These are phyloP conservation scores for Ogataea chonburiensis DNA, from an alignment of 805 yeast species.

Conservation along the genomic window DNA sequence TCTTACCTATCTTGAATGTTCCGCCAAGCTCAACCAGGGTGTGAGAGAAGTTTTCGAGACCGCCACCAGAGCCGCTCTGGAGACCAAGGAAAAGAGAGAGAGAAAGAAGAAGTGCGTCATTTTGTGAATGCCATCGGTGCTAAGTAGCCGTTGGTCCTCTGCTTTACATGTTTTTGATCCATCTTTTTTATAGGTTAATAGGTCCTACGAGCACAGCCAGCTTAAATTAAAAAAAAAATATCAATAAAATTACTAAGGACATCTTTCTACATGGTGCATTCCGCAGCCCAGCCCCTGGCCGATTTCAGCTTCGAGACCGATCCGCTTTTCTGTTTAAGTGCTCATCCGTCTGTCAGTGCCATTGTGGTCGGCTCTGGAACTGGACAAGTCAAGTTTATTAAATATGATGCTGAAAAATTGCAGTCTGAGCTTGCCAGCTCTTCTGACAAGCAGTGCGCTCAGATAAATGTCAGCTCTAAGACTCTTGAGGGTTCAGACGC, in stretches of 20 bases:
- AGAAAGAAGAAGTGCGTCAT: constrained; percentile 70
- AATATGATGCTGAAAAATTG: constrained; percentile 52
- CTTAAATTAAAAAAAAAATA: constrained; percentile 4
- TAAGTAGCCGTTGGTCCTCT: constrained; percentile 4
- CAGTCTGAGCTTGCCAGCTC: constrained; percentile 30
- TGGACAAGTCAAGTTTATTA: constrained; percentile 66
- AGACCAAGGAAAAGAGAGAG: constrained; percentile 55
- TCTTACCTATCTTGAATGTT: constrained; percentile 82
- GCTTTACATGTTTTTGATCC: constrained; percentile 16
- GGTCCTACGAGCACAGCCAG: constrained; percentile 12
- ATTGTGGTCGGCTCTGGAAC: constrained; percentile 75
- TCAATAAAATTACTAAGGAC: not conserved
- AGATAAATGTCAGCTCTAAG: constrained; percentile 30
- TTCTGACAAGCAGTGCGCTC: constrained; percentile 27
- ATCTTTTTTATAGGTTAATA: constrained; percentile 15
- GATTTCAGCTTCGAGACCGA: constrained; percentile 48
- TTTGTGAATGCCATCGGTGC: constrained; percentile 40
- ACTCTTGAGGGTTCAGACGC: constrained; percentile 29
- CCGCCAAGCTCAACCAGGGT: constrained; percentile 88
- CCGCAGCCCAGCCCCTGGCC: constrained; percentile 42
- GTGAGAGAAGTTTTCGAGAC: constrained; percentile 91
- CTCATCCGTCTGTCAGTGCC: constrained; percentile 72
- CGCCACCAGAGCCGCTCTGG: constrained; percentile 87
- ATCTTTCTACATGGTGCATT: constrained; percentile 5
- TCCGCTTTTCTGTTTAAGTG: constrained; percentile 72